These are phyloP conservation scores for Fusarium sp. DNA, from an alignment of 2,329 filamentous ascomycete genomes.

Conservation along the genomic window DNA sequence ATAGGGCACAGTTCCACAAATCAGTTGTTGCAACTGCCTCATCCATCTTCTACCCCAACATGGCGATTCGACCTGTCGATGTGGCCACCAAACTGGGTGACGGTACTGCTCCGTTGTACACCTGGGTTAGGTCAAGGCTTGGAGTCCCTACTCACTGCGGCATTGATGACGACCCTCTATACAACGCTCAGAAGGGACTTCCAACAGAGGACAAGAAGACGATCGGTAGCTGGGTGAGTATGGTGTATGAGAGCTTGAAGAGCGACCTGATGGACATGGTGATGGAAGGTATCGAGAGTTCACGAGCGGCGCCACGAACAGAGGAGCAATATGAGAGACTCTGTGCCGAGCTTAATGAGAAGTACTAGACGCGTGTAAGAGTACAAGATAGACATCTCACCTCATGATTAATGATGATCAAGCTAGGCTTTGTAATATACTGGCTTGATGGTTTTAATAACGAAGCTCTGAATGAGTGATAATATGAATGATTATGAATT, in stretches of 20 bases:
- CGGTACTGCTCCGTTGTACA: conserved; percentile 45
- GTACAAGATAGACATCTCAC: conserved; percentile 14
- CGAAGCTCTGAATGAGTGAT: background rate
- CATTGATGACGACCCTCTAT: conserved; percentile 45
- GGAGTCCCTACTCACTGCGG: conserved; percentile 45
- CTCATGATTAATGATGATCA: conserved; percentile 20
- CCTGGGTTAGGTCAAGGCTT: conserved; percentile 43
- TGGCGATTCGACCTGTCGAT: conserved; percentile 31
- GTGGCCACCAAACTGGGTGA: conserved; percentile 44
- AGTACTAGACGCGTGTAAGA: conserved; percentile 5
- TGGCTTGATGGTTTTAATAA: background rate
- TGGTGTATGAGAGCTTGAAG: conserved; percentile 46
- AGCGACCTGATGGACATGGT: conserved; percentile 43
- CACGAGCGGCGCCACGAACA: conserved; percentile 30
- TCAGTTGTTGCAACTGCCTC: conserved; percentile 31
- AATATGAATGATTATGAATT: background rate
- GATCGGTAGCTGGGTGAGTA: conserved; percentile 46
- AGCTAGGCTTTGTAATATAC: background rate
- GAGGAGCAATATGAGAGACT: conserved; percentile 37
- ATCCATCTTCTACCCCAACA: conserved; percentile 43
- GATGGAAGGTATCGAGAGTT: conserved; percentile 39
- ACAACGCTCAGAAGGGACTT: conserved; percentile 35
- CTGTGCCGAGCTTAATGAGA: conserved; percentile 28
- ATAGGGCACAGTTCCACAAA: conserved; percentile 35
- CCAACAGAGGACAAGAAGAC: conserved; percentile 44